Conservation (phyloP, 352 stramenopile genomes). For the Globisporangium orthogonon region DNA sequence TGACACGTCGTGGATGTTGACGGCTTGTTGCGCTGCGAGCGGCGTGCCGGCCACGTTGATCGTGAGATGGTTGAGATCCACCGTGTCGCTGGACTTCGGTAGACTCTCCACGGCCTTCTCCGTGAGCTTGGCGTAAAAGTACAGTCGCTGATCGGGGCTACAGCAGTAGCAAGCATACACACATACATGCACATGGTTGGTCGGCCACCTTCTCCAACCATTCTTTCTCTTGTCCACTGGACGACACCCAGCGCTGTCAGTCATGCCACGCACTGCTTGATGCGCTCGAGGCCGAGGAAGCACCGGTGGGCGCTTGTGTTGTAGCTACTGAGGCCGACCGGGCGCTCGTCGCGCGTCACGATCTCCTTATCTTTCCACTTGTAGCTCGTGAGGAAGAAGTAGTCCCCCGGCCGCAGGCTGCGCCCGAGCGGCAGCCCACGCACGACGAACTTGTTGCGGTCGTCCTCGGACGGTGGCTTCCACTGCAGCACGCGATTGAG, state of each 20-base stretch:
- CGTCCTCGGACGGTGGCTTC: conserved; percentile 78
- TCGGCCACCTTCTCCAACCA: too few relatives aligned
- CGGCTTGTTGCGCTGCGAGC: conserved; percentile 4
- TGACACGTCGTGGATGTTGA: conserved; percentile 15
- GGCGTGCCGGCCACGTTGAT: conserved; percentile 59
- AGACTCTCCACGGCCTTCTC: conserved; percentile 69
- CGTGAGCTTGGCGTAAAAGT: conserved; percentile 79
- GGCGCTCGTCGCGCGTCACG: conserved; percentile 70
- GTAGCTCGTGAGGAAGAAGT: conserved; percentile 86
- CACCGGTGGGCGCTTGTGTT: conserved; percentile 78
- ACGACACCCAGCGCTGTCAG: too few relatives aligned
- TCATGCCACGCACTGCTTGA: conserved; percentile 66
- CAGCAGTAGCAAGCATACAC: neutral
- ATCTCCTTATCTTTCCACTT: conserved; percentile 87
- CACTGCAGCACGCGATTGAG: conserved; percentile 84
- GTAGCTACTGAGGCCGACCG: conserved; percentile 76
- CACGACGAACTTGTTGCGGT: conserved; percentile 85
- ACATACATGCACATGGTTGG: too few relatives aligned
- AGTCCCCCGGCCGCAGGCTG: conserved; percentile 68
- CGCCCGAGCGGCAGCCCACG: conserved; percentile 66
- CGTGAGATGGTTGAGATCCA: conserved; percentile 55
- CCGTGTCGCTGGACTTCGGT: conserved; percentile 39
- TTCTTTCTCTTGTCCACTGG: too few relatives aligned
- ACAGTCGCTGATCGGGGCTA: conserved; percentile 59
- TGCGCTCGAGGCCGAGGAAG: conserved; percentile 77